phyloP scores from a whole-genome alignment of 2,329 filamentous ascomycete genomes.

The Fusarium penzigii region DNA sequence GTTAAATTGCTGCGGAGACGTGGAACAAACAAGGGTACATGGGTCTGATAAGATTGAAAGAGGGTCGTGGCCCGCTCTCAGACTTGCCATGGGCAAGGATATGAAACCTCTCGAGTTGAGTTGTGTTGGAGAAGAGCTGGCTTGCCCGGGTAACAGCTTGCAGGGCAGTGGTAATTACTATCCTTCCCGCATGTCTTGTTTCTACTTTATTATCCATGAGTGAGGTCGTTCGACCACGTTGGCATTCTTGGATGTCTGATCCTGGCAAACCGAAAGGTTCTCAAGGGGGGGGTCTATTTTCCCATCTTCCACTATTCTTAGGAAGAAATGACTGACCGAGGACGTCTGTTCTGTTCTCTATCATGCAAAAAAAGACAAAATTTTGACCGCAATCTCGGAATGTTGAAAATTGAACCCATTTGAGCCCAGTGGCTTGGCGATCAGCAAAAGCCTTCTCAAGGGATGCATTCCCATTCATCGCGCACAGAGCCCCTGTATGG shows the following conservation, averaged over 20 bases:
- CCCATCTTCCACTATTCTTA: too few relatives aligned
- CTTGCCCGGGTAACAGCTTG: neutral
- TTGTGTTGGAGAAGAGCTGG: conserved; percentile 5
- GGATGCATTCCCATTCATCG: neutral
- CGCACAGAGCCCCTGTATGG: neutral
- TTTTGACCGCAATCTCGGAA: neutral
- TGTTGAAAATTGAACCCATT: neutral
- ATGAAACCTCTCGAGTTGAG: conserved; percentile 18
- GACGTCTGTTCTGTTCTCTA: too few relatives aligned
- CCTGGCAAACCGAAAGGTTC: neutral
- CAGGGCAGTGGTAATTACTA: too few relatives aligned
- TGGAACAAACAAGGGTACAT: conserved; percentile 1
- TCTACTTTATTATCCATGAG: neutral
- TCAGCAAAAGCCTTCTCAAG: neutral
- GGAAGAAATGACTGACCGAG: too few relatives aligned
- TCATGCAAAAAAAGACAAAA: too few relatives aligned
- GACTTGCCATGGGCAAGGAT: conserved; percentile 21
- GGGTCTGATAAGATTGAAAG: conserved; percentile 25
- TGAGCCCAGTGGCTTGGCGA: neutral
- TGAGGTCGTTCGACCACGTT: conserved; percentile 9
- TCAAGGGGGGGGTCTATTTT: neutral
- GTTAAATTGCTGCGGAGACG: too few relatives aligned
- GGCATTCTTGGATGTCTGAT: conserved; percentile 6
- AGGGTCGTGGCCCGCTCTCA: conserved; percentile 15
- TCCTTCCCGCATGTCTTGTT: neutral